Evolutionary conservation across 148 eudicot genomes (phyloP).

Genomic region (Cornus kousa): DNA sequence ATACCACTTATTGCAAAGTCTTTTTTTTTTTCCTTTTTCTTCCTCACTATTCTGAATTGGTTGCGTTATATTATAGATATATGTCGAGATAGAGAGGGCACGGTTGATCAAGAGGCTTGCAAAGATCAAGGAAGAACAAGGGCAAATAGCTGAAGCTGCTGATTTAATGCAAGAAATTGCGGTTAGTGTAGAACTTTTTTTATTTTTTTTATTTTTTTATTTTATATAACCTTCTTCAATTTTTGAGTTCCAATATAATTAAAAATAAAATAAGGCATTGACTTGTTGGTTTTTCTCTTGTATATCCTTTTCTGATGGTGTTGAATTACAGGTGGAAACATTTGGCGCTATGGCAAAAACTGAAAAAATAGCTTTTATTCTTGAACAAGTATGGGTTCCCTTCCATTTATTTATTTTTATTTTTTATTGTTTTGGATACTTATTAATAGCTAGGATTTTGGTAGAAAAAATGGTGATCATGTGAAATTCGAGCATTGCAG

Average conservation of each 20-base stretch:
- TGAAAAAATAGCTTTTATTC: conserved; percentile 90
- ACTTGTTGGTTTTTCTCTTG: too few species aligned
- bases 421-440: not conserved
- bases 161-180: conserved; percentile 98
- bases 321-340: conserved; percentile 72
- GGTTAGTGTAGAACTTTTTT: conserved; percentile 40
- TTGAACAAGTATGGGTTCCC: conserved; percentile 67
- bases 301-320: not conserved
- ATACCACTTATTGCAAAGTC: not conserved
- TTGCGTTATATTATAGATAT: conserved; percentile 46
- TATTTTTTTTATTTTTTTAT: not conserved
- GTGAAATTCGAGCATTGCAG: conserved; percentile 30
- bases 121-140: conserved; percentile 89
- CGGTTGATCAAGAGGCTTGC: conserved; percentile 81
- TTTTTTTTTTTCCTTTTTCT: not conserved
- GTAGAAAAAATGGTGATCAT: conserved; percentile 5
- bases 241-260: not conserved
- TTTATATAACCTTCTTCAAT: not conserved
- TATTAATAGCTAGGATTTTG: not conserved
- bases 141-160: conserved; percentile 91
- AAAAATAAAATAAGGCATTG: not conserved
- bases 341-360: conserved; percentile 99
- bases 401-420: not conserved
- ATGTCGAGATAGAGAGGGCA: conserved; percentile 93
- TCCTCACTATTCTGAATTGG: not conserved